These are phyloP conservation scores for Fusarium napiforme DNA, from an alignment of 2,329 filamentous ascomycete species.

Conservation along the genomic window DNA sequence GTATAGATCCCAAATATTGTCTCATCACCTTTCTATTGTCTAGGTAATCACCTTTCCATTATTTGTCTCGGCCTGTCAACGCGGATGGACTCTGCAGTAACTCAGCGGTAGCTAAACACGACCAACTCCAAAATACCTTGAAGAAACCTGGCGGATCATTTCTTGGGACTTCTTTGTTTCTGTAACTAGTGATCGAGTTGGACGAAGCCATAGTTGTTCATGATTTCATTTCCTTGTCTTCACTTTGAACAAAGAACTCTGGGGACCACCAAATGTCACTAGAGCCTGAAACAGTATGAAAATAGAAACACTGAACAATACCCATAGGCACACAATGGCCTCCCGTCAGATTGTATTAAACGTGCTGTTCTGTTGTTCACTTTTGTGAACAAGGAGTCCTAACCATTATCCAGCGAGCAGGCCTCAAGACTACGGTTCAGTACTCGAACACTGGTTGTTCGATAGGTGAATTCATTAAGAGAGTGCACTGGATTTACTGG, in stretches of 20 bases:
- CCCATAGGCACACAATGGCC: background rate
- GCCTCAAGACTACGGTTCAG: constrained; percentile 1
- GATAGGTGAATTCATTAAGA: background rate
- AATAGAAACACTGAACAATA: constrained; percentile 13
- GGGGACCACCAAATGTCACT: constrained; percentile 3
- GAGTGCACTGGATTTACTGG: background rate
- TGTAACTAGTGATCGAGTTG: background rate
- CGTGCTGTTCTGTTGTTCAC: background rate
- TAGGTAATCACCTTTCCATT: too few relatives aligned
- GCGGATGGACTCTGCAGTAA: background rate
- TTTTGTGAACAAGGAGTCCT: background rate
- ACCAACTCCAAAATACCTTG: too few relatives aligned
- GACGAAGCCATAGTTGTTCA: background rate
- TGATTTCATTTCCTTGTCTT: background rate
- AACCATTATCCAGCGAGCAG: constrained; percentile 8
- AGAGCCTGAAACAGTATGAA: constrained; percentile 23
- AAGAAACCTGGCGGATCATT: background rate
- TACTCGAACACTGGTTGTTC: constrained; percentile 18
- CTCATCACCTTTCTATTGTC: background rate
- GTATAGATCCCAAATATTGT: background rate
- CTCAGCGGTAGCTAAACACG: background rate
- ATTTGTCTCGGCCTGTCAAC: background rate
- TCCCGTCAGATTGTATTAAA: background rate
- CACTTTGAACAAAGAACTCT: constrained; percentile 23
- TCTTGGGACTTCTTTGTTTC: background rate